These are phyloP conservation scores for Thyridium curvatum DNA, from an alignment of 2,329 filamentous ascomycete genomes.

Conservation along the genomic window DNA sequence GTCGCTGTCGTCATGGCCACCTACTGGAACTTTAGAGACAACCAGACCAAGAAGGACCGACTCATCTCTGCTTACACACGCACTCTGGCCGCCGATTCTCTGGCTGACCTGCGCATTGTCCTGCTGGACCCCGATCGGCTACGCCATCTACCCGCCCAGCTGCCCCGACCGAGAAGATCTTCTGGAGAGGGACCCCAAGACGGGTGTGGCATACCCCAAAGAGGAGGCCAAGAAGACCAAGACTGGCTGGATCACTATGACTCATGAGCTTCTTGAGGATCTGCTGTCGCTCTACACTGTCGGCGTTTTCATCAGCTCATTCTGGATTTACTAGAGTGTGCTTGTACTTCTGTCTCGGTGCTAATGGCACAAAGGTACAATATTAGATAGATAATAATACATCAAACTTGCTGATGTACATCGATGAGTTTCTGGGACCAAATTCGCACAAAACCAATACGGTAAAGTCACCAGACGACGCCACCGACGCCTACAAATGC, in stretches of 20 bases:
- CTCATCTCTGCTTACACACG: constrained; percentile 51
- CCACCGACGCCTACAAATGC: too few species aligned
- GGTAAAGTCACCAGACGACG: too few species aligned
- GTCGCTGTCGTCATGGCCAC: constrained; percentile 44
- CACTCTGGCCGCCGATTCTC: constrained; percentile 55
- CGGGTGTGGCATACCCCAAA: constrained; percentile 42
- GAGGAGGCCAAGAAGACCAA: constrained; percentile 34
- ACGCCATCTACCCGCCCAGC: constrained; percentile 52
- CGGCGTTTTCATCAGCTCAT: too few species aligned
- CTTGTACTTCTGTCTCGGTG: too few species aligned
- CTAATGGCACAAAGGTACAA: too few species aligned
- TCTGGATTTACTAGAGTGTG: too few species aligned
- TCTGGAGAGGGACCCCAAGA: constrained; percentile 47
- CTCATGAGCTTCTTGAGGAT: too few species aligned
- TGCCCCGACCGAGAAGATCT: constrained; percentile 54
- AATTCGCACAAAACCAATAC: too few species aligned
- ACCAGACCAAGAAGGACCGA: constrained; percentile 46
- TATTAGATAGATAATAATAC: too few species aligned
- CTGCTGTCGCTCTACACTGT: too few species aligned
- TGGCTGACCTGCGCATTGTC: constrained; percentile 49
- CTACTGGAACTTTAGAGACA: constrained; percentile 29
- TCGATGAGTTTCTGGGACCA: too few species aligned
- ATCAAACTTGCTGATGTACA: too few species aligned
- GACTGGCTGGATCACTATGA: constrained; percentile 24
- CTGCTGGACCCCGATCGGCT: constrained; percentile 52